Evolutionary conservation across 2,329 filamentous ascomycete species (phyloP).

Genomic region (Sporothrix pallida): DNA sequence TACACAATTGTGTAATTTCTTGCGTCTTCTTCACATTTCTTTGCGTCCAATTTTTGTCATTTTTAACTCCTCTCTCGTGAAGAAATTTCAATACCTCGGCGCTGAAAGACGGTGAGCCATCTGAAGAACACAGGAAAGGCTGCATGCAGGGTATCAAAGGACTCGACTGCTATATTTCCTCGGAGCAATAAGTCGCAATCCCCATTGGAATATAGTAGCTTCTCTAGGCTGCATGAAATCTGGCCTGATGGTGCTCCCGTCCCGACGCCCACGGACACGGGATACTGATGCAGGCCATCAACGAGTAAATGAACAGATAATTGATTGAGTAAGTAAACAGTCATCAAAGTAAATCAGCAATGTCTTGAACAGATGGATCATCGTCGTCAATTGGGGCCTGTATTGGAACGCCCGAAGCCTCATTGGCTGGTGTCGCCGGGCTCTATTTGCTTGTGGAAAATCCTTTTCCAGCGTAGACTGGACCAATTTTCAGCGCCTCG

Average conservation of each 20-base stretch:
- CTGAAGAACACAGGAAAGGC: too few species aligned
- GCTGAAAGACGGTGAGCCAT: too few species aligned
- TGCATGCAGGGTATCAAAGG: not conserved
- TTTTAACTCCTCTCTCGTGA: not conserved
- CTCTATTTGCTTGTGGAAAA: not conserved
- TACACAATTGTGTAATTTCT: not conserved
- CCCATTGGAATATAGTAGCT: not conserved
- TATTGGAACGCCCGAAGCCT: constrained; percentile 20
- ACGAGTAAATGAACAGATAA: constrained; percentile 15
- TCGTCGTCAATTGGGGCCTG: not conserved
- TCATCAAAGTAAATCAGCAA: too few species aligned
- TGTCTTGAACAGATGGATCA: constrained; percentile 4
- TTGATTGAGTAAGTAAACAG: too few species aligned
- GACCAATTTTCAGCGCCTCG: too few species aligned
- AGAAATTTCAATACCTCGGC: constrained; percentile 5
- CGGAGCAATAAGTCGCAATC: not conserved
- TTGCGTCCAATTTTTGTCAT: constrained; percentile 7
- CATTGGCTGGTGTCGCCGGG: constrained; percentile 25
- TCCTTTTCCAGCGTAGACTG: not conserved
- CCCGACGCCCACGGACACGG: not conserved
- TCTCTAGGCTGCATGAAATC: not conserved
- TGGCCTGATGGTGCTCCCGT: not conserved
- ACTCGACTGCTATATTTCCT: not conserved
- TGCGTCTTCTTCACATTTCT: not conserved
- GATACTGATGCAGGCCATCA: not conserved